Evolutionary conservation across 179 eudicot genomes (phyloP), one percentile per base, ranked within the genome.

Genomic region (Nepenthes alata): DNA sequence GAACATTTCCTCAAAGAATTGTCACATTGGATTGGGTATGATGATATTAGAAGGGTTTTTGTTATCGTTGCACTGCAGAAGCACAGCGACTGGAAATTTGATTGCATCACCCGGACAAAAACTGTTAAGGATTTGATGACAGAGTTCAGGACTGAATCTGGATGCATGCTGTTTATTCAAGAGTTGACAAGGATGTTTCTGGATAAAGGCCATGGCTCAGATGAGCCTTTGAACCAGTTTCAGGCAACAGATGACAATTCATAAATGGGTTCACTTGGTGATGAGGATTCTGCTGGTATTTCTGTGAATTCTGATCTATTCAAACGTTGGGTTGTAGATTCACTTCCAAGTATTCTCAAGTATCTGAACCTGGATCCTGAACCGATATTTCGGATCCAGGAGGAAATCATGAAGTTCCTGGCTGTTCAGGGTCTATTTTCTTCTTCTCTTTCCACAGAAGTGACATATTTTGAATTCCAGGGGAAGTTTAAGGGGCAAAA

Each of bases 341-440:
- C 89, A 12, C 85, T 91, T 14, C 88, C 88, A 7, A 74, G 64
- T 81, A 74, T 81, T 41, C 59, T 85, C 57, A 91, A 86, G 73
- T 76, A 77, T 67, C 62, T 79, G 66, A 79, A 81, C 37, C 76
- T 91, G 35, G 91, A 86, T 71, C 81, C 75, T 51, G 95, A 89
- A 58, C 80, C 82, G 14, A 89, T 69, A 66, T 79, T 74, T 53
- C 80, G 82, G 67, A 85, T 86, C 45, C 91, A 91, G 64, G 85
- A 84, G 75, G 95, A 89, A 81, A 80, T 89, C 67, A 62, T 89
- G 81, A 89, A 91, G 79, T 91, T 91, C 68, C 67, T 91, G 62
- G 85, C 98, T 45, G 96, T 89, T 63, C 98, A 91, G 72, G 98
- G 98, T 13, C 71, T 91, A 65, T 91, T 89, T 68, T 89, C 95